phyloP scores from a whole-genome alignment of 495 filamentous ascomycete species.

The Aspergillus affinis region DNA sequence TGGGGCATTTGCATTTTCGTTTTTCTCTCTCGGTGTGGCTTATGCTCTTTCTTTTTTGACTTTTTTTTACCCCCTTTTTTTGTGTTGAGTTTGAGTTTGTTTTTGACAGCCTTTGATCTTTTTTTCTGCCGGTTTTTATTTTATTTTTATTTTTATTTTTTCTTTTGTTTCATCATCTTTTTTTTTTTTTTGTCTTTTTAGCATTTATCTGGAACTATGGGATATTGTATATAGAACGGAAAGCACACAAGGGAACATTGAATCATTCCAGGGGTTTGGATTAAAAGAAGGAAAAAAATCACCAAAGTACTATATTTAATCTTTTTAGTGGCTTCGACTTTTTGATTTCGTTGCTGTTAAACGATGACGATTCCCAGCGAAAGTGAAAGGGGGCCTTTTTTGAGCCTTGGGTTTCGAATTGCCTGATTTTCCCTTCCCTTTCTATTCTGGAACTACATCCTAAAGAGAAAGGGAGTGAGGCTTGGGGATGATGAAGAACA shows the following conservation, averaged over 20 bases:
- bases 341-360: not conserved
- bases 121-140: not conserved
- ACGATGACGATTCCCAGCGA: no score
- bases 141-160: not conserved
- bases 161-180: not conserved
- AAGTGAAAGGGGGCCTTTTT: not conserved
- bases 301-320: not conserved
- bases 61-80: not conserved
- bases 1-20: not conserved
- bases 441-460: no score
- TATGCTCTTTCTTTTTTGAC: not conserved
- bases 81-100: not conserved
- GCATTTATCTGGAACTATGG: not conserved
- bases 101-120: not conserved
- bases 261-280: not conserved
- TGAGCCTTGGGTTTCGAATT: not conserved
- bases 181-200: not conserved
- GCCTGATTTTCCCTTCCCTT: not conserved
- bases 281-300: not conserved
- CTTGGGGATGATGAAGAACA: no score
- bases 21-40: not conserved
- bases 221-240: not conserved
- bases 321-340: not conserved
- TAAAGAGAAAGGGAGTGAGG: no score
- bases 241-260: not conserved